phyloP scores from a whole-genome alignment of 768 basidiomycete genomes.

The Boletus sp. region DNA sequence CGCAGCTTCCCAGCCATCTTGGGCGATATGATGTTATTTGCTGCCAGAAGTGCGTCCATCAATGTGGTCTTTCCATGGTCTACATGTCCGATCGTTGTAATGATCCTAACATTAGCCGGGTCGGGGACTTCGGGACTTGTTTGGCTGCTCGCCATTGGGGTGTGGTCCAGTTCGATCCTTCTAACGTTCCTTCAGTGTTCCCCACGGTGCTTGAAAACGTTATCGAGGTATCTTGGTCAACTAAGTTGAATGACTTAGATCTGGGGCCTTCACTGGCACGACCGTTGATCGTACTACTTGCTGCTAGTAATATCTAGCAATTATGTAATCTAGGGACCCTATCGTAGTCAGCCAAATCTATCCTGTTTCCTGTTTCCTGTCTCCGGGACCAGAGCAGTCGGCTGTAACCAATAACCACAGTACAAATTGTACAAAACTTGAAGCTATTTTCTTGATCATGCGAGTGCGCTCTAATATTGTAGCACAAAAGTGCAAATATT shows the following conservation, averaged over 20 bases:
- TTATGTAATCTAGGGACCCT: slow-evolving; percentile 7
- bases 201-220: background rate
- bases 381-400: too few species aligned
- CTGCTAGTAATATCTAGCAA: background rate
- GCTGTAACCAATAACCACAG: too few species aligned
- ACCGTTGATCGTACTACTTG: too few species aligned
- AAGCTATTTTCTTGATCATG: background rate
- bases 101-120: slow-evolving; percentile 60
- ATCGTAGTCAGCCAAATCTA: too few species aligned
- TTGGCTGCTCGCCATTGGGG: slow-evolving; percentile 22
- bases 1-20: slow-evolving; percentile 95
- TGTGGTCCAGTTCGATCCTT: slow-evolving; percentile 4
- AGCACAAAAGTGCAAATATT: too few species aligned
- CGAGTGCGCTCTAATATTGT: too few species aligned
- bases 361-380: background rate
- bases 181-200: background rate
- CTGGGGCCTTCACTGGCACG: background rate
- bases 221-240: background rate
- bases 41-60: slow-evolving; percentile 93
- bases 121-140: slow-evolving; percentile 22
- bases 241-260: background rate
- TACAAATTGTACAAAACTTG: too few species aligned
- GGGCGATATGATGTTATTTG: slow-evolving; percentile 95
- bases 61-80: slow-evolving; percentile 97
- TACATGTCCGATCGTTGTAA: slow-evolving; percentile 86